Evolutionary conservation across 78 protist species (phyloP), one percentile per base, ranked within the genome.

Genomic region (Isochrysis galbana): DNA sequence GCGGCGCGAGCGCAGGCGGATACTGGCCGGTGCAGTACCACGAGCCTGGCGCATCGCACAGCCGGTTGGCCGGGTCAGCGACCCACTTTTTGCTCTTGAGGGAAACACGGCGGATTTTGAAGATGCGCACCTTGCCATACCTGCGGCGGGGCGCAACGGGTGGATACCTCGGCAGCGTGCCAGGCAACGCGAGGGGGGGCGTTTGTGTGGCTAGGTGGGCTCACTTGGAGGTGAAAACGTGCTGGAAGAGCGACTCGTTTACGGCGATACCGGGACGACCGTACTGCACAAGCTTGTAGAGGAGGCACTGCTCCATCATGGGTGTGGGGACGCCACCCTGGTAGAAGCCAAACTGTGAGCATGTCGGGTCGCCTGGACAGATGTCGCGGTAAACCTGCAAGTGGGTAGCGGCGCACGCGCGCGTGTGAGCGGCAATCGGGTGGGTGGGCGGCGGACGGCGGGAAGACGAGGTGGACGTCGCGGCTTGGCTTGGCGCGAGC

Each of bases 11-110:
- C 45, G 89, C 89, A 29, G 89, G 89, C 54, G 89, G 89, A 41
- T 84, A 84, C 67, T 47, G 89, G 69, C 89, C 89, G 17, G 69
- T 0, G 69, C 89, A 84, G 25, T 46, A 84, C 89, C 89, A 84
- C 89, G 89, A 84, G 69, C 89, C 89, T 0, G 89, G 89, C 54
- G 89, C 89, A 67, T 84, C 89, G 89, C 89, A 84, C 70, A 45
- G 32, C 22, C 41, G n/a, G 89, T 84, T 84, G 44, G 54, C 67
- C 36, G 69, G 67, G 89, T 84, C 69, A 5, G 89, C 89, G 34
- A 47, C 89, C 89, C 89, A 84, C 39, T 44, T n/a, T 67, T 84
- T 84, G 34, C 70, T 46, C 55, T 77, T 39, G 26, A 1, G 5
- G 36, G 86, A 77, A 22, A 77, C 86, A 2, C 7, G 1, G 26